Base-by-base conservation (phyloP, 2,329 filamentous ascomycete genomes). In the Leptographium galeiforme region DNA sequence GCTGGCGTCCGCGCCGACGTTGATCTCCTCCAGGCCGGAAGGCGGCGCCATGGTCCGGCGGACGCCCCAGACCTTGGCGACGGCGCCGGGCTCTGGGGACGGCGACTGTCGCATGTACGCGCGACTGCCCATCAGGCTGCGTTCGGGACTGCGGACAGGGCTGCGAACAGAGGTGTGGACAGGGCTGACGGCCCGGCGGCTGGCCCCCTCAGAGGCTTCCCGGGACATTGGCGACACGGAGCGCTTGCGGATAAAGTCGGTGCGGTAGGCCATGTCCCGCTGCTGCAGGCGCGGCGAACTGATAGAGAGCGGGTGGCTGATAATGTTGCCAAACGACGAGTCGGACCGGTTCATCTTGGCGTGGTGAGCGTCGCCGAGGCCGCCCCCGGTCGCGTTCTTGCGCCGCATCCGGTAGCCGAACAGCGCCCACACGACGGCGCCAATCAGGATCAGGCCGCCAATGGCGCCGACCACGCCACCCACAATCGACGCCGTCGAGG, bases 291-390 rank as follows among this genome's bases (percentile, higher is more conserved):
- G 70, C 57, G 81, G 70, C 59, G 82, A 74, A 55, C 78, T 81
- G 57, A 81, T 76, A 48, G 77, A 62, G 54, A 83, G 71, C 55
- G 82, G 71, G 60, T 82, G 74, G 57, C 76, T 81, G 59, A 82
- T 75, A 51, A 78, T 71, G 60, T 74, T 74, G 56, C 71, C 68
- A 52, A 73, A 74, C 6, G 67, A 69, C 32, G 70, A 70, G 7
- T 64, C 65, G 0, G 65, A 67, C 12, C 63, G 59, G 25, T 59
- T 62, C 10, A 63, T 56, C 56, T 64, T 62, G 48, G 8, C 6
- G 33, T 19, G 11, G 46, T 30, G 25, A 0, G 33, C n/a, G 6
- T 18, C 43, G 32, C 18, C 14, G 18, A 19, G 34, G 19, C 56
- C 57, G 49, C 60, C 57, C 53, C 61, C 60, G 57, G 63, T 52